phyloP scores from a whole-genome alignment of 2,329 filamentous ascomycete genomes.

The Fusarium haematococcum region DNA sequence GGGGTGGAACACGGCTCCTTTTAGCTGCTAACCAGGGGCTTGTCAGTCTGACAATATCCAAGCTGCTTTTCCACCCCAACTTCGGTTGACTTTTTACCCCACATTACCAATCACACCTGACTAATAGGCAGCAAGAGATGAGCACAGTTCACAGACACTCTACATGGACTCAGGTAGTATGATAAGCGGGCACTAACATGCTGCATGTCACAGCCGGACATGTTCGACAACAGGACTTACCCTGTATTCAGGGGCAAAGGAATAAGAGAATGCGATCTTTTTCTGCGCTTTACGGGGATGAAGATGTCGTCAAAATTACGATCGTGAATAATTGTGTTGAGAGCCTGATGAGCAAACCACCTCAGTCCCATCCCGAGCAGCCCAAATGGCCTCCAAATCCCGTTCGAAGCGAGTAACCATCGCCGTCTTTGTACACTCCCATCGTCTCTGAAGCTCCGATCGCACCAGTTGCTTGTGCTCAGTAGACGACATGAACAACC shows the following conservation, averaged over 20 bases:
- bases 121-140: neutral
- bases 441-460: neutral
- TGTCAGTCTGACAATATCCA: neutral
- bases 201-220: neutral
- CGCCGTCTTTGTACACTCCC: neutral
- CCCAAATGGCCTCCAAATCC: neutral
- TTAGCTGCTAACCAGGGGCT: neutral
- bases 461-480: neutral
- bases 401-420: neutral
- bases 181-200: neutral
- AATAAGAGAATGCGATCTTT: neutral
- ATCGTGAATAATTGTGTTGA: neutral
- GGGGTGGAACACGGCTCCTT: neutral
- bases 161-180: neutral
- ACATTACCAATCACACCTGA: neutral
- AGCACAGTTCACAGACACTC: neutral
- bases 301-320: neutral
- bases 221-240: neutral
- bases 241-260: neutral
- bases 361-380: neutral
- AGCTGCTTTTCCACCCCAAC: neutral
- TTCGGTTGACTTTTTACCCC: neutral
- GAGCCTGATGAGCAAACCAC: neutral
- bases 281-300: neutral
- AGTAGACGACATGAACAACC: neutral